A percentile compares a stretch with the other conserved stretches of the same genome.
phyloP scores from a whole-genome alignment of 805 yeast genomes.

The Pichia ethanolica region DNA sequence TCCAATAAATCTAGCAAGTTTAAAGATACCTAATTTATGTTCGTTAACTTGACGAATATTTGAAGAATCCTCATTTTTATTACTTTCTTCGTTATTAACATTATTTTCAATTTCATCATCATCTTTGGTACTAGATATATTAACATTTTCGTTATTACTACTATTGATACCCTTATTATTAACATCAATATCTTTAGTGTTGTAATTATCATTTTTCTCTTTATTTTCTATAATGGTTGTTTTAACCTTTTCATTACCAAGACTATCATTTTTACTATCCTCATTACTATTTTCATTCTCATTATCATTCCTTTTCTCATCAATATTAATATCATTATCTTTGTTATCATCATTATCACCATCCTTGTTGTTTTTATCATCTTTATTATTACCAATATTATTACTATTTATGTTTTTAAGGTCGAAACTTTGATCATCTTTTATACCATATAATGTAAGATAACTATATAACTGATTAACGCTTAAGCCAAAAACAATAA shows the following conservation, averaged over 20 bases:
- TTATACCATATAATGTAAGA: slow-evolving; percentile 16
- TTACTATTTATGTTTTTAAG: background rate
- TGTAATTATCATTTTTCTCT: background rate
- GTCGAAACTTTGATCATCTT: background rate
- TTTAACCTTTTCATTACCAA: background rate
- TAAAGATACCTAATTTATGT: slow-evolving; percentile 16
- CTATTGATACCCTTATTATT: too few relatives aligned
- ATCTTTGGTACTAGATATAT: background rate
- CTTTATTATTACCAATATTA: background rate
- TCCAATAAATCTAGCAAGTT: slow-evolving; percentile 25
- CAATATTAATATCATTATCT: too few relatives aligned
- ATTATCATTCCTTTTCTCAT: background rate
- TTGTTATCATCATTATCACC: background rate
- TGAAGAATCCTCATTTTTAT: background rate
- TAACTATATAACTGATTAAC: slow-evolving; percentile 15
- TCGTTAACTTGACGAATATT: background rate
- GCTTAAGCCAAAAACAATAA: slow-evolving; percentile 19
- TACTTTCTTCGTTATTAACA: background rate
- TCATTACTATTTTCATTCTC: background rate
- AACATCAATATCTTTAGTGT: too few relatives aligned
- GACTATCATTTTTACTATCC: background rate
- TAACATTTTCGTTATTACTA: too few relatives aligned
- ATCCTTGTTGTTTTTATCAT: background rate
- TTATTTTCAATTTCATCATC: background rate
- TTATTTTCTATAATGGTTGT: background rate